Percentiles rank a stretch among this genome's conserved stretches.
phyloP scores from a whole-genome alignment of 1,284 basidiomycete species.

The Peniophora sp. region DNA sequence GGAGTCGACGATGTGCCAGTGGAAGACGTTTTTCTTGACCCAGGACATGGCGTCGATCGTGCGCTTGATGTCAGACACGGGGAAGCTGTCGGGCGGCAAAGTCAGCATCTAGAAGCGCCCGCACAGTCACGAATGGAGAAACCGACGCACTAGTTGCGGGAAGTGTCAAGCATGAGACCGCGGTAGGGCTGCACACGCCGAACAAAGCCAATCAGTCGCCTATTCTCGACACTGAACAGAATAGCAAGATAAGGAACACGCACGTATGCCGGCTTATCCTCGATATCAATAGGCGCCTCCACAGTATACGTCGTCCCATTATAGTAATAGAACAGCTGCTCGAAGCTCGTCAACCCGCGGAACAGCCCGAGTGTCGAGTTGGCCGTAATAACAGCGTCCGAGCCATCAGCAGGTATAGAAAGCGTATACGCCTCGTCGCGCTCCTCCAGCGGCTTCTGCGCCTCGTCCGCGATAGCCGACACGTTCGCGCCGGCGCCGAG shows the following conservation, averaged over 20 bases:
- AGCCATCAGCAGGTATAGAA: conserved; percentile 52
- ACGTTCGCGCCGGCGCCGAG: conserved; percentile 16
- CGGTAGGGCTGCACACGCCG: conserved; percentile 53
- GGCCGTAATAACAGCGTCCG: conserved; percentile 52
- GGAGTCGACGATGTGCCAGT: conserved; percentile 77
- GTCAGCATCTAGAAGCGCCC: not conserved
- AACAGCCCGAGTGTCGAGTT: conserved; percentile 72
- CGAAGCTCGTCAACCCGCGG: conserved; percentile 78
- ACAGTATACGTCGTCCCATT: conserved; percentile 43
- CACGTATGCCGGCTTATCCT: conserved; percentile 7
- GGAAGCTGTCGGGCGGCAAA: conserved; percentile 41
- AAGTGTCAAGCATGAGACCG: conserved; percentile 78
- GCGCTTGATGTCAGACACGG: conserved; percentile 58
- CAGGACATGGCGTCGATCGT: conserved; percentile 83
- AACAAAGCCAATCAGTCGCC: not conserved
- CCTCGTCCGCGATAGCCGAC: conserved; percentile 44
- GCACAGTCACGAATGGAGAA: not conserved
- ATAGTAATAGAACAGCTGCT: conserved; percentile 64
- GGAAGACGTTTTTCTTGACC: conserved; percentile 77
- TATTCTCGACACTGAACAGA: not conserved
- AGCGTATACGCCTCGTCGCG: conserved; percentile 51
- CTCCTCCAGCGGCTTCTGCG: conserved; percentile 37
- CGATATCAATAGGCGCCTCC: not conserved
- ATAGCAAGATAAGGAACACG: not conserved
- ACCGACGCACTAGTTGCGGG: conserved; percentile 48